Conservation (phyloP, 2,329 filamentous ascomycete genomes). For the Curvularia sp. region DNA sequence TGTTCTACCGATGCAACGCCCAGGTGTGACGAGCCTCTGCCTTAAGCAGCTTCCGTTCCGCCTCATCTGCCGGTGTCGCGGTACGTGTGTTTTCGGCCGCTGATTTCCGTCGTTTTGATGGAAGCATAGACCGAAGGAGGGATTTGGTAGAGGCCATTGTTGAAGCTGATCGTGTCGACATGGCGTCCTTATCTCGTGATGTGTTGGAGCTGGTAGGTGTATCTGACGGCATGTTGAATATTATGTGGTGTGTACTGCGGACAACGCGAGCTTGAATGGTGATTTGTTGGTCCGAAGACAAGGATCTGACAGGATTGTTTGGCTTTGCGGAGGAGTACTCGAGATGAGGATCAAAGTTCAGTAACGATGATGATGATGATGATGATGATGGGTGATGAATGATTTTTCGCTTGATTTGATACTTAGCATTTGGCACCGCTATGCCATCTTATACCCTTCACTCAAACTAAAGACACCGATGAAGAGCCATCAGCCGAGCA, state of each 20-base stretch:
- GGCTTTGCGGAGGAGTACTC: background rate
- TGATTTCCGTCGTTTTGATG: constrained; percentile 12
- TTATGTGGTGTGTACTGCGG: background rate
- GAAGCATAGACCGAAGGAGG: constrained; percentile 33
- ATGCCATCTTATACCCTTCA: background rate
- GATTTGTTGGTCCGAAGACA: background rate
- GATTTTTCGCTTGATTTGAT: background rate
- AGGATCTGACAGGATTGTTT: background rate
- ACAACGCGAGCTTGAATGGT: background rate
- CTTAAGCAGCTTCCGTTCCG: constrained; percentile 17
- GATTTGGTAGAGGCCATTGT: constrained; percentile 35
- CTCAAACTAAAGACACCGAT: background rate
- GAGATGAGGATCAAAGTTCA: background rate
- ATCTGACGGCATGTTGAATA: background rate
- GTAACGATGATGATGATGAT: too few species aligned
- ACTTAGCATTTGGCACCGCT: background rate
- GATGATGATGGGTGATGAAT: background rate
- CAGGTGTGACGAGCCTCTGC: constrained; percentile 30
- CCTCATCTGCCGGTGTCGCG: constrained; percentile 21
- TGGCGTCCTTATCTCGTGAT: constrained; percentile 16
- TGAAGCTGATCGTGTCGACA: constrained; percentile 34
- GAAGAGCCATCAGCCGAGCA: background rate
- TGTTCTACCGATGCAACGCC: constrained; percentile 17
- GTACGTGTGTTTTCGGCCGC: constrained; percentile 3
- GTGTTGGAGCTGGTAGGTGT: background rate